phyloP scores from a whole-genome alignment of 2,329 filamentous ascomycete genomes.

The Blumeria graminis region DNA sequence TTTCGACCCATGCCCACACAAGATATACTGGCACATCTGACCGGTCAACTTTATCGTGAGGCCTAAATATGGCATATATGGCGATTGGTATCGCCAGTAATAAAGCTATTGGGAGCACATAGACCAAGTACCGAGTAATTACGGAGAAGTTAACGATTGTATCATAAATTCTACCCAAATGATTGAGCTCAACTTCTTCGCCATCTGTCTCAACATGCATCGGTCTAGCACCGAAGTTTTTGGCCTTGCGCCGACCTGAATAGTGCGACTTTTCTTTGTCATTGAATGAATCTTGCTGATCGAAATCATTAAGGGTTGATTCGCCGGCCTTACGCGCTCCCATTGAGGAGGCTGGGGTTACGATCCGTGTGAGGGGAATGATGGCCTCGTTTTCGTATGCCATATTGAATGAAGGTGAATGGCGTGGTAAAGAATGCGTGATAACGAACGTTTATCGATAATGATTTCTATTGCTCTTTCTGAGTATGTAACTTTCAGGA shows the following conservation, averaged over 20 bases:
- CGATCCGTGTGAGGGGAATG: constrained; percentile 31
- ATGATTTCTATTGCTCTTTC: too few species aligned
- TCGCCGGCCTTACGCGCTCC: constrained; percentile 26
- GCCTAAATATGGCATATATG: constrained; percentile 16
- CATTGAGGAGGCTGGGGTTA: constrained; percentile 29
- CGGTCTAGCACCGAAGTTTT: constrained; percentile 17
- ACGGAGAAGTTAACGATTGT: constrained; percentile 39
- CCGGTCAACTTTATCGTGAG: constrained; percentile 7
- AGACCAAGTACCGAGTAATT: constrained; percentile 41
- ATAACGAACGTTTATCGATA: too few species aligned
- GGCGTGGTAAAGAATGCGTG: too few species aligned
- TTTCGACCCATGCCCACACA: constrained; percentile 45
- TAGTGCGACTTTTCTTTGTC: constrained; percentile 11
- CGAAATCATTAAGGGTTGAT: constrained; percentile 9
- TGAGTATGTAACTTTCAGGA: too few species aligned
- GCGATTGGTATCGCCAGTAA: constrained; percentile 38
- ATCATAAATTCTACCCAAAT: constrained; percentile 40
- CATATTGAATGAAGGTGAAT: constrained; percentile 3
- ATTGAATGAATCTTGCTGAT: constrained; percentile 6
- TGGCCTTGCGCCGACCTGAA: constrained; percentile 20
- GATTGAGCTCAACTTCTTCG: constrained; percentile 33
- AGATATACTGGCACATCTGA: constrained; percentile 28
- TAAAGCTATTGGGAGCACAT: constrained; percentile 37
- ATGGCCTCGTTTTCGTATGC: constrained; percentile 14
- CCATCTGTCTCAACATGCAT: constrained; percentile 22